Evolutionary conservation across 305 asterid species (phyloP), one percentile per base, ranked within the genome.

Genomic region (Plantago coronopus): DNA sequence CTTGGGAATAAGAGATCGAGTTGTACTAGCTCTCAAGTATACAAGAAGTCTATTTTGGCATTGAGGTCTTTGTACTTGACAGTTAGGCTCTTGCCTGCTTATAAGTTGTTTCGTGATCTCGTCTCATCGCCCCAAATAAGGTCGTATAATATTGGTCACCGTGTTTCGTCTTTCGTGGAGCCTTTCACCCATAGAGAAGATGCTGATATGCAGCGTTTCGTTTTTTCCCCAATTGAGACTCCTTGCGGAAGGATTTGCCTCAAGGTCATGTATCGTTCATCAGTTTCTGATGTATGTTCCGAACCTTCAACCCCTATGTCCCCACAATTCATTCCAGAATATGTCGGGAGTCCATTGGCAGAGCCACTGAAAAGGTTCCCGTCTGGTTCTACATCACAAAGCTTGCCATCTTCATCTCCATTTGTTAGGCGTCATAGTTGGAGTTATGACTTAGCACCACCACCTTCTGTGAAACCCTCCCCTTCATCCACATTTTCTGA

Each of bases 331-430:
- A 89, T 89, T 59, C 82, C 79, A 37, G 94, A 89, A 71, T 89
- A 89, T 67, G 95, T 89, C 59, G 95, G 97, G 44, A 89, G 95
- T 62, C 97, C 97, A 61, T 48, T 86, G 89, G 94, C 95, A 5
- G 95, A 89, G 58, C 97, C 91, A 31, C 76, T 82, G 37, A 86
- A 77, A 81, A 79, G 85, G 77, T 76, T 86, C 65, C 75, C 91
- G 8, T 82, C 85, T 62, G 81, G 73, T 74, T 83, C 72, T 2
- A 59, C 63, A 27, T 79, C 82, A 46, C 85, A 78, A 29, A 63
- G 77, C 67, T 81, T 83, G 57, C 86, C 87, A 0, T 63, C 81
- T 69, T 79, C 79, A 42, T 73, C 81, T 38, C 88, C 87, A 50
- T 78, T 79, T 64, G 86, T 73, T 37, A 78, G 97, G 79, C 89